Base-by-base conservation (phyloP, 1,139 yeast genomes). In the Debaryomyces nepalensis region DNA sequence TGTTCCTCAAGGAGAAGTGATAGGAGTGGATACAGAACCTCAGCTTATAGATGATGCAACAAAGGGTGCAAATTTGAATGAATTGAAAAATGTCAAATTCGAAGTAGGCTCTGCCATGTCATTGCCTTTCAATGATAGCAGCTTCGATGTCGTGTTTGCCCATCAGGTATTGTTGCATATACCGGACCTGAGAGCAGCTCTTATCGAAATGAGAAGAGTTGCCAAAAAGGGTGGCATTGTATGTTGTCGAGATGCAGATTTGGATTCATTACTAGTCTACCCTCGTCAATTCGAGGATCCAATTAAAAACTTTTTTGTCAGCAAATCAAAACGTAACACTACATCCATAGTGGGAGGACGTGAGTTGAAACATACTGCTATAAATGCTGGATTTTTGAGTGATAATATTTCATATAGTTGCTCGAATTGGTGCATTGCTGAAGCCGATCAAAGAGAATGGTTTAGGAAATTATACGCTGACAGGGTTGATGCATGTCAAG, bases 161-260 rank as follows among this genome's bases (percentile, higher is more conserved):
- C 73, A 67, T 46, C 75, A 70, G 46, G 73, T 70, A 2, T 44
- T 70, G 12, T 56, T 69, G 29, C 75, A 70, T 44, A 51, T 70
- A 36, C 53, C 54, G n/a, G 64, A 66, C 37, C 73, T 71, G 1
- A 54, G 59, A 4, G 12, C 29, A 8, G 66, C 61, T 0, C 49
- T 73, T n/a, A 45, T 51, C 11, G 77, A 73, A 41, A 41, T 70
- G 15, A 43, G 46, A 33, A 54, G 79, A 32, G 63, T 70, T 4
- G 53, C 68, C 18, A 63, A 66, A 43, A 70, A 71, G 1, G 66
- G 66, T 5, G 78, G 77, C 0, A 62, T 56, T 36, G 47, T 69
- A 1, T 66, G 70, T 31, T 59, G 58, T 4, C 57, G 63, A 23
- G 74, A 70, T 38, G 61, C 65, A 2, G 72, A 67, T 41, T 29